Evolutionary conservation across 768 basidiomycete species (phyloP).

Genomic region (Gloeostereum incarnatum): DNA sequence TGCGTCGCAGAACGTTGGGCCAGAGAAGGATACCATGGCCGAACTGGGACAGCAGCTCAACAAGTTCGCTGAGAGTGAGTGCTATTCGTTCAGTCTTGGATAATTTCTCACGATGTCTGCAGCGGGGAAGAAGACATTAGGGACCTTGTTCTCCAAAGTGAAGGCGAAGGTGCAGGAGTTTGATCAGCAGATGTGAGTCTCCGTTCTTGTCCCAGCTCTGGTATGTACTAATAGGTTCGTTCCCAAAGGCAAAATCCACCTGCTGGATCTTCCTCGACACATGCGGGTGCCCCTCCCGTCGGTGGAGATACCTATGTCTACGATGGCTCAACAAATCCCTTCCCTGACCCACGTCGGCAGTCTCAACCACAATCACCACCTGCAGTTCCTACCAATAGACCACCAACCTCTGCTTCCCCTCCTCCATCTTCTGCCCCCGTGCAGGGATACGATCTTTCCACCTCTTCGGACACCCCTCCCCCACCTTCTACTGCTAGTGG

Average conservation of each 20-base stretch:
- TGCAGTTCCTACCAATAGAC: slow-evolving; percentile 1
- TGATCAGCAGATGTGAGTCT: slow-evolving; percentile 40
- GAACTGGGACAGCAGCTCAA: slow-evolving; percentile 71
- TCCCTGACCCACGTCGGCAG: slow-evolving; percentile 10
- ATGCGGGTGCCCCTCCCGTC: slow-evolving; percentile 2
- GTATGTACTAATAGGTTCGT: neutral
- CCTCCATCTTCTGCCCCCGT: slow-evolving; percentile 1
- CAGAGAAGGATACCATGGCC: slow-evolving; percentile 42
- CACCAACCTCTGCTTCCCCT: neutral
- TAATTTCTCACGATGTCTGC: neutral
- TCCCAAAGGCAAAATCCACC: neutral
- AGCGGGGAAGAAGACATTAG: slow-evolving; percentile 79
- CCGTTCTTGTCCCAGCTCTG: neutral
- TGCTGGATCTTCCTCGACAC: neutral
- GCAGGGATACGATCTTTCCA: slow-evolving; percentile 1
- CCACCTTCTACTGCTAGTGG: slow-evolving; percentile 14
- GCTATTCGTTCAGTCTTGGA: neutral
- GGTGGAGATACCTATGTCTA: slow-evolving; percentile 14
- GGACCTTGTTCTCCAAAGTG: slow-evolving; percentile 61
- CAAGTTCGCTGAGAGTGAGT: slow-evolving; percentile 72
- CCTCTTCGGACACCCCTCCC: slow-evolving; percentile 3
- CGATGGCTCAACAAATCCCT: slow-evolving; percentile 7
- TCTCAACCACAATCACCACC: slow-evolving; percentile 5
- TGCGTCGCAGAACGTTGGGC: slow-evolving; percentile 6
- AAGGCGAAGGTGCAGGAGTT: slow-evolving; percentile 80